Base-by-base conservation (phyloP, 331 rosid genomes). In the Saraca asoca region DNA sequence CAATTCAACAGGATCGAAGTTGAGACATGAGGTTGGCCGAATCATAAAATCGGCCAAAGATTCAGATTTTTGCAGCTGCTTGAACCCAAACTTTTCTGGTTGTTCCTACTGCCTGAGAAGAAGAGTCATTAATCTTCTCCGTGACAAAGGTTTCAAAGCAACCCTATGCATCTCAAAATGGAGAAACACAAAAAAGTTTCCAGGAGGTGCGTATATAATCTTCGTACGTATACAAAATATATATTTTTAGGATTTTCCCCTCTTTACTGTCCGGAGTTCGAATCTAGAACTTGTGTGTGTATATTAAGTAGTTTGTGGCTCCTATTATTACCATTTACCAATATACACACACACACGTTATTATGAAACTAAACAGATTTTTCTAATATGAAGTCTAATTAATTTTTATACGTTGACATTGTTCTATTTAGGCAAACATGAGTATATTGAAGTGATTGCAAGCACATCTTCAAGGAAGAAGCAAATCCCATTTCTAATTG, bases 21-120 rank as follows among this genome's bases (percentile, higher is more conserved):
- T 87, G 62, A 78, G 85, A 62, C 35, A 17, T 62, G 86, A 84
- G 72, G 48, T 82, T 17, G 58, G 64, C 14, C 12, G 67, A 81
- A 76, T 72, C 13, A 70, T 80, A 42, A 34, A 78, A 49, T 42
- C 6, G 54, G 80, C 66, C 2, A 78, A 68, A 56, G 70, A 4
- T 37, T 24, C 67, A 0, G 77, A 53, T n/a, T 75, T 48, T 19
- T 87, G 90, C 70, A 51, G 15, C 18, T 87, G 90, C 39, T 24
- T 61, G 3, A 71, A 74, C 31, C 42, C 85, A 5, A 71, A 62
- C 51, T 57, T 38, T 18, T 62, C 34, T 8, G 48, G 75, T 33
- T 87, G 90, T 78, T 44, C 29, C 64, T 13, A 20, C 11, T 87
- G 95, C 73, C 68, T 87, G 62, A 72, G 86, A 79, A 76, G 72